Evolutionary conservation across 2,329 filamentous ascomycete genomes (phyloP).

Genomic region (Plenodomus tracheiphilus): DNA sequence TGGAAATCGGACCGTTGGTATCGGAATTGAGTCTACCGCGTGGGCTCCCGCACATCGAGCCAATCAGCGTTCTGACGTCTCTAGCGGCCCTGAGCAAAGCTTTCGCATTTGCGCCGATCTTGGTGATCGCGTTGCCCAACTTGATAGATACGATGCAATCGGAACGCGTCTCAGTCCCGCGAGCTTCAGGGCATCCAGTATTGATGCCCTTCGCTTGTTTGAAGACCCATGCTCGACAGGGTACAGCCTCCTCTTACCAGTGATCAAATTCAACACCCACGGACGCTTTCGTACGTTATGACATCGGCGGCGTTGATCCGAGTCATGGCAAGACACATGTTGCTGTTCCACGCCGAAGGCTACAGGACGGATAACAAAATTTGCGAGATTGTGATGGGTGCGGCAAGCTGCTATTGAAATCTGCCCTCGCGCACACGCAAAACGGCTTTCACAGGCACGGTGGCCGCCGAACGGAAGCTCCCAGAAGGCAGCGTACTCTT

Average conservation of each 20-base stretch:
- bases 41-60: slow-evolving; percentile 4
- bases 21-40: slow-evolving; percentile 9
- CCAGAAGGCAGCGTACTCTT: too few species aligned
- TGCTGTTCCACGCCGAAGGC: too few species aligned
- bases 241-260: background rate
- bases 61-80: slow-evolving; percentile 3
- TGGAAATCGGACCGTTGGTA: slow-evolving; percentile 11
- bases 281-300: too few species aligned
- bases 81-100: slow-evolving; percentile 4
- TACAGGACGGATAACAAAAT: too few species aligned
- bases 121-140: slow-evolving; percentile 7
- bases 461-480: too few species aligned
- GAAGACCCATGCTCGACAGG: background rate
- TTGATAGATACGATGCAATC: background rate
- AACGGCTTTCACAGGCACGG: too few species aligned
- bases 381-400: too few species aligned
- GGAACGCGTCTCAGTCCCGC: too few species aligned
- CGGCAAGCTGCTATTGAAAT: too few species aligned
- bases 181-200: background rate
- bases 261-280: background rate
- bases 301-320: background rate
- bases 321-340: too few species aligned
- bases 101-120: slow-evolving; percentile 7
- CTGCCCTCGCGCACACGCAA: too few species aligned
- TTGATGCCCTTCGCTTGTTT: background rate